Evolutionary conservation across 768 basidiomycete species (phyloP), one percentile per base, ranked within the genome.

Genomic region (Tulasnella sp.): DNA sequence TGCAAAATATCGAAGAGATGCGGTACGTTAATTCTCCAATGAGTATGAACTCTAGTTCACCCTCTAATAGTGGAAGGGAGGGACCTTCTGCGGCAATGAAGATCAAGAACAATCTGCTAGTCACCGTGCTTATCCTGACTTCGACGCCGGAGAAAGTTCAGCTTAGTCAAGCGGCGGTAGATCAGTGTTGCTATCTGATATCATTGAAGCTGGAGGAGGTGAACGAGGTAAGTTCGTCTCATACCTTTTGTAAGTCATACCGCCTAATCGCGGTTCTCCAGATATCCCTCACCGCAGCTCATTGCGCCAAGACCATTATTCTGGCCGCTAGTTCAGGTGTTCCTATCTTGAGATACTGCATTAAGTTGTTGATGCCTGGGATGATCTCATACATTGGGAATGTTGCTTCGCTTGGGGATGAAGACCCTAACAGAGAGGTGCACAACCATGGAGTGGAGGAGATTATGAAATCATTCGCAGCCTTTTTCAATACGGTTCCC

Each of bases 1-100:
- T 96, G 29, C 68, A 81, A 42, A 85, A 93, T 60, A 72, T 96
- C 20, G 92, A 96, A 60, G 85, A 81, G 55, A 90, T 95, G 83
- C 76, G 90, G 90, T 90, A 45, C 54, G 79, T 65, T 13, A n/a
- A 27, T 39, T 25, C 15, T 2, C 44, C 24, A 53, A 28, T 33
- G 8, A 19, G 57, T 6, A 19, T 13, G 12, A 32, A 12, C 2
- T 51, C 32, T 15, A 28, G n/a, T 37, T 0, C 33, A 12, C 6
- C 40, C 40, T 27, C 20, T 25, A 22, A 19, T 56, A 93, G 92
- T 33, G 84, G 86, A 8, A 81, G 93, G 41, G 72, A 79, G 53
- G 92, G 90, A 0, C 58, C 72, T 0, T 78, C 84, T 8, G 83
- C 84, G 2, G 67, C 75, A 2, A 78, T 81, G 64, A 96, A 96